Evolutionary conservation across 768 basidiomycete species (phyloP), one percentile per base, ranked within the genome.

Genomic region (Termitomyces heimii): DNA sequence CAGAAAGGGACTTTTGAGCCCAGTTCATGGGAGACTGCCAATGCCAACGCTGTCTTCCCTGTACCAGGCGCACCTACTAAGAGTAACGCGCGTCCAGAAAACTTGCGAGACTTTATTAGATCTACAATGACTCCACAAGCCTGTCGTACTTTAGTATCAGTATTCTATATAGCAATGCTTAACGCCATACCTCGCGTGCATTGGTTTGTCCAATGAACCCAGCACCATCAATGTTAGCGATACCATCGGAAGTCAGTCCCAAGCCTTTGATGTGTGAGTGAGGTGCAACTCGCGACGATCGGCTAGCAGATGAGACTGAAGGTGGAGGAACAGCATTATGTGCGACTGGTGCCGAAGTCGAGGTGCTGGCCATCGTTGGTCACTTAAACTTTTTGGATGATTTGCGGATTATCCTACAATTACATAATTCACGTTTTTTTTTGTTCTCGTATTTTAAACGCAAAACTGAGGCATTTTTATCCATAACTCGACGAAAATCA

Each of bases 261-360:
- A 98, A 86, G 7, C 94, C 95, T 75, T 94, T 96, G 70, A 98
- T 98, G 70, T 98, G 95, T 5, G 94, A 97, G 68, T 98, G 95
- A 3, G 93, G 86, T 1, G 92, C 90, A 45, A 94, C 91, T 37
- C 90, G 83, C 31, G 89, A 89, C 0, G 89, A 84, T 24, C 88
- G 81, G 13, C 79, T 78, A 1, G 84, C 80, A 13, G 84, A 79
- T 0, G 82, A 70, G 2, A 80, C 76, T 4, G 87, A 78, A 0
- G 88, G 88, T 0, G 87, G 87, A 0, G 88, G 82, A 3, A 88
- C 77, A 1, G 89, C 86, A 57, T 86, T 91, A 70, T 89, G 88
- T 5, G 84, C 81, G n/a, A 80, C 78, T 37, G 84, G 82, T 34
- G 79, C 71, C 31, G 82, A 75, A 7, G 76, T 73, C 31, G 82